Evolutionary conservation across 106 monocot genomes (phyloP).

Genomic region (Platanthera zijinensis): DNA sequence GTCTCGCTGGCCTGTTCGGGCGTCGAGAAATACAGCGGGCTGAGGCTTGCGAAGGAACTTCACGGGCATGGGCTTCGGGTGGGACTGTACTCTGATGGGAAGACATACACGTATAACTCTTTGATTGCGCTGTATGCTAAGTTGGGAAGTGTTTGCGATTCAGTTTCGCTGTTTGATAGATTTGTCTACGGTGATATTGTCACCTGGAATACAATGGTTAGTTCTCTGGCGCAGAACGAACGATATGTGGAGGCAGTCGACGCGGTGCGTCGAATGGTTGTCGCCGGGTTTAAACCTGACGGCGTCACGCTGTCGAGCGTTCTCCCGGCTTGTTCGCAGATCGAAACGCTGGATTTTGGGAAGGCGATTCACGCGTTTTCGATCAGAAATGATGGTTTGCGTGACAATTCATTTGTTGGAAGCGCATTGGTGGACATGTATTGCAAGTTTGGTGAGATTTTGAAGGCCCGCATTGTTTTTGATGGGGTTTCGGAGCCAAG

Average conservation of each 20-base stretch:
- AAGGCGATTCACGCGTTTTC: conserved; percentile 70
- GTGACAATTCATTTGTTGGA: conserved; percentile 72
- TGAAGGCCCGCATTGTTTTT: conserved; percentile 45
- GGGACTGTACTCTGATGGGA: conserved; percentile 40
- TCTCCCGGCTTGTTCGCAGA: conserved; percentile 56
- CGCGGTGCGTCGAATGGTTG: conserved; percentile 32
- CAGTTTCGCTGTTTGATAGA: conserved; percentile 40
- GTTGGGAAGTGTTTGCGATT: conserved; percentile 46
- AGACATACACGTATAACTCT: conserved; percentile 55
- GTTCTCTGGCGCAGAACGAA: conserved; percentile 52
- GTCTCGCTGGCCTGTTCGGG: conserved; percentile 43
- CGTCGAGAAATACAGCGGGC: conserved; percentile 20
- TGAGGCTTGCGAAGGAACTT: conserved; percentile 43
- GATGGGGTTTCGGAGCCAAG: conserved; percentile 28
- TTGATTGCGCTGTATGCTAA: conserved; percentile 75
- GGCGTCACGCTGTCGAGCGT: conserved; percentile 66
- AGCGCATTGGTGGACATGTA: conserved; percentile 91
- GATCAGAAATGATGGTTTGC: conserved; percentile 41
- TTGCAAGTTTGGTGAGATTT: conserved; percentile 54
- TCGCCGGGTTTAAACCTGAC: conserved; percentile 39
- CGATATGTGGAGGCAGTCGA: conserved; percentile 27
- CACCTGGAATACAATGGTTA: conserved; percentile 89
- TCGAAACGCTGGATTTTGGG: conserved; percentile 47
- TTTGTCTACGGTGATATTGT: conserved; percentile 39
- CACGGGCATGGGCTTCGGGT: conserved; percentile 56